Conservation (phyloP, 1,139 yeast genomes). For the Candida tropicalis region DNA sequence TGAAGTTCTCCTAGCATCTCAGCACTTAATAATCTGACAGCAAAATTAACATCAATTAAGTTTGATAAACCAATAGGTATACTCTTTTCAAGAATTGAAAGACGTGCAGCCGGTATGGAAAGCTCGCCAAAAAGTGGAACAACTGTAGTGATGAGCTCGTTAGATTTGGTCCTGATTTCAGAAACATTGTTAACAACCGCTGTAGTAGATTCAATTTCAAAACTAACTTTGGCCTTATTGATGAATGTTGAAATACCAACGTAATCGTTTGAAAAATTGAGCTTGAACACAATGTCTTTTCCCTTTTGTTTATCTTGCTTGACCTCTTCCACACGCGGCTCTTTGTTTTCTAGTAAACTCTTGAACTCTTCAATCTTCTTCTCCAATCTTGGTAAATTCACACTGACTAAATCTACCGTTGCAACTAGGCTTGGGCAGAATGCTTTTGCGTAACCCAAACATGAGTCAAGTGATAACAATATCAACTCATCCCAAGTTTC, state of each 20-base stretch:
- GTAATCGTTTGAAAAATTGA: conserved; percentile 36
- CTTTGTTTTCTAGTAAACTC: conserved; percentile 6
- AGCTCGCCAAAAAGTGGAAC: conserved; percentile 43
- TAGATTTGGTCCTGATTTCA: not conserved
- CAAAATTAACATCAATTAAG: conserved; percentile 43
- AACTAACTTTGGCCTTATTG: conserved; percentile 34
- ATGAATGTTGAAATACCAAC: conserved; percentile 37
- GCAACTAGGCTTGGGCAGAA: conserved; percentile 31
- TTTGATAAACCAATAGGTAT: conserved; percentile 50
- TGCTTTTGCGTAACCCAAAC: conserved; percentile 39
- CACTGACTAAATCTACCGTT: conserved; percentile 22
- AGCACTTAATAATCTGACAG: conserved; percentile 37
- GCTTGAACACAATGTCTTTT: conserved; percentile 24
- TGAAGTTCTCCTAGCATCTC: conserved; percentile 26
- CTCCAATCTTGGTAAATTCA: conserved; percentile 17
- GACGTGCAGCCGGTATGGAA: conserved; percentile 41
- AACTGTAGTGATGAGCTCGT: not conserved
- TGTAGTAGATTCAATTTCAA: conserved; percentile 34
- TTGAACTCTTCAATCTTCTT: conserved; percentile 21
- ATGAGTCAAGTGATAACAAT: conserved; percentile 23
- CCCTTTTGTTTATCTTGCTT: not conserved
- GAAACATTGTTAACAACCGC: conserved; percentile 27
- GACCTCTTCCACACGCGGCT: not conserved
- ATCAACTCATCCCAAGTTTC: conserved; percentile 18
- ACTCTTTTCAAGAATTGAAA: conserved; percentile 37